A percentile compares a stretch with the other conserved stretches of the same genome.
These are phyloP conservation scores for Ceratobasidium sp. DNA, from an alignment of 1,284 basidiomycete genomes.

Conservation along the genomic window DNA sequence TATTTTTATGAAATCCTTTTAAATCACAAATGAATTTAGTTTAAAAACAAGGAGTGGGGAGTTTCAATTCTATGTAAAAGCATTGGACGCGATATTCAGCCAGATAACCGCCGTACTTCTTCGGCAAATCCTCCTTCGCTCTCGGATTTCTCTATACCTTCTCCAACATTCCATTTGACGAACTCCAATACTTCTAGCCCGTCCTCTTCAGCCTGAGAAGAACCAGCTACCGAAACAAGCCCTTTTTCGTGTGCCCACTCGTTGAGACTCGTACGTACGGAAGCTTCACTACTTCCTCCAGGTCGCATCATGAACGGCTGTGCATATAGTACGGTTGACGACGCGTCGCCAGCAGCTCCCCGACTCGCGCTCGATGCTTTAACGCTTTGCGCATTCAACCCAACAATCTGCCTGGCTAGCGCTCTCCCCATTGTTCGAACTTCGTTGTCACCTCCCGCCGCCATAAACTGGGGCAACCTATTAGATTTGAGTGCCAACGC, in stretches of 20 bases:
- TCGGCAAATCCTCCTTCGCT: constrained; percentile 30
- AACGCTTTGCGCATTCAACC: constrained; percentile 82
- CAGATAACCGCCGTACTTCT: constrained; percentile 21
- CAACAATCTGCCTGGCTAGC: constrained; percentile 86
- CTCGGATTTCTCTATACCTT: constrained; percentile 48
- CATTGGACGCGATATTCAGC: no score
- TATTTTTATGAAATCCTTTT: constrained; percentile 59
- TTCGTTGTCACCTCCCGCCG: constrained; percentile 61
- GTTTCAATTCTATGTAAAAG: no score
- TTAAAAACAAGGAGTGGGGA: no score
- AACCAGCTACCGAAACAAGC: constrained; percentile 55
- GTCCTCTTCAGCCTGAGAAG: constrained; percentile 21
- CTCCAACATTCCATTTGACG: constrained; percentile 58
- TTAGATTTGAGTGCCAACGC: constrained; percentile 70
- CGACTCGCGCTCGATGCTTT: constrained; percentile 51
- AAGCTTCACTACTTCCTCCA: constrained; percentile 61
- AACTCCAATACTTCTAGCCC: constrained; percentile 58
- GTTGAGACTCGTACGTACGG: constrained; percentile 73
- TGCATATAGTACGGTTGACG: constrained; percentile 74
- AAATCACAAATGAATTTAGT: no score
- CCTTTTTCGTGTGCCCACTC: constrained; percentile 76
- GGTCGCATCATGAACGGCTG: constrained; percentile 83
- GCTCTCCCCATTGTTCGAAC: constrained; percentile 79
- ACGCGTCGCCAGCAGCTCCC: constrained; percentile 60
- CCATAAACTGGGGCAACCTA: constrained; percentile 62